Evolutionary conservation across 2,329 filamentous ascomycete species (phyloP).

Genomic region (Nothophoma quercina): DNA sequence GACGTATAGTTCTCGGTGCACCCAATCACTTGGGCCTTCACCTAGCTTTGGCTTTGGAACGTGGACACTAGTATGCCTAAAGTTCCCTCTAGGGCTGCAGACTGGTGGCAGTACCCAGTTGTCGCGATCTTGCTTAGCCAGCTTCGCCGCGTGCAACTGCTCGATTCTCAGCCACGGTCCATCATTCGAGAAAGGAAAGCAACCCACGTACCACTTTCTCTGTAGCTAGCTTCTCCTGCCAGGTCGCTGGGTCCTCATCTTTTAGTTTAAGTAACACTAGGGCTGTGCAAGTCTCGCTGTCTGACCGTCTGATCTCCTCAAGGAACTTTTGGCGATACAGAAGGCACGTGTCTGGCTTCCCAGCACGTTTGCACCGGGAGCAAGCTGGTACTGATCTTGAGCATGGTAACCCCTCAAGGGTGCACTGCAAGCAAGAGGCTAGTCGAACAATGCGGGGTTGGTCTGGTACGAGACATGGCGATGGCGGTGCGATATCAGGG

Average conservation of each 20-base stretch:
- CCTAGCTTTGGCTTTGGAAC: constrained; percentile 9
- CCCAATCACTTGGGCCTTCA: constrained; percentile 15
- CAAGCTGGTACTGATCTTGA: constrained; percentile 39
- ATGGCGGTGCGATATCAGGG: too few relatives aligned
- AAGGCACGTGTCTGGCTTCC: constrained; percentile 28
- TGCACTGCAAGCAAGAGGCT: constrained; percentile 44
- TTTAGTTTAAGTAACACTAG: constrained; percentile 31
- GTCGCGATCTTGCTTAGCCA: constrained; percentile 19
- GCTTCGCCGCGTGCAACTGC: constrained; percentile 25
- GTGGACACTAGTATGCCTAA: neutral
- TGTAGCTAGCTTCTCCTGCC: constrained; percentile 31
- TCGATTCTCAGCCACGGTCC: neutral
- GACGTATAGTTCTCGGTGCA: constrained; percentile 1
- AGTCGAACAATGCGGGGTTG: constrained; percentile 27
- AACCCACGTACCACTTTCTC: too few relatives aligned
- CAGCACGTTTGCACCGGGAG: constrained; percentile 36
- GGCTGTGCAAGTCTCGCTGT: neutral
- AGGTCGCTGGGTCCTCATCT: constrained; percentile 21
- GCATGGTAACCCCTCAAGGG: constrained; percentile 33
- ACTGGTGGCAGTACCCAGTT: constrained; percentile 40
- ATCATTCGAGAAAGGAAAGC: neutral
- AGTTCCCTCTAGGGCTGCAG: neutral
- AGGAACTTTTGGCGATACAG: constrained; percentile 28
- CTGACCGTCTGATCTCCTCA: constrained; percentile 18
- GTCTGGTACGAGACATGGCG: neutral